Evolutionary conservation across 768 basidiomycete species (phyloP), one percentile per base, ranked within the genome.

Genomic region (Pisolithus microcarpus): DNA sequence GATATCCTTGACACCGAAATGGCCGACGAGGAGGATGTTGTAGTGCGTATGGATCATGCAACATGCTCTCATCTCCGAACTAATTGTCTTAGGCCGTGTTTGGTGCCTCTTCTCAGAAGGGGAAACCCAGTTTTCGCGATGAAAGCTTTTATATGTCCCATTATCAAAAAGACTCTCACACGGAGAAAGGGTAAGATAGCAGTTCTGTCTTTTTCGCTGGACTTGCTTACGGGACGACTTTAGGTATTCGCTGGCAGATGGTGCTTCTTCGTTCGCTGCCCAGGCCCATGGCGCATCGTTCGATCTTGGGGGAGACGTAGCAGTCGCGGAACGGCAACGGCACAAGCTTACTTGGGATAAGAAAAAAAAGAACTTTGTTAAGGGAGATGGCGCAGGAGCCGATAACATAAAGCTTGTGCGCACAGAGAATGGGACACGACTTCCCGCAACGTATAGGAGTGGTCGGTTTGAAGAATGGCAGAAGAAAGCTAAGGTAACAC

Each of bases 401-500:
- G 92, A 97, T 65, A 96, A 97, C 65, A 76, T 95, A 59, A 97
- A 96, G 69, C 76, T 98, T 57, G 86, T 99, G 59, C 82, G 80
- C 58, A 92, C 92, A 0, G 96, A 99, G 68, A 92, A 85, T 59
- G 96, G 96, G 4, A 82, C 85, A 15, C 82, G 86, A 44, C 75
- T 99, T 18, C 95, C 96, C 4, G 92, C 92, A 3, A 85, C 85
- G 9, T 99, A 92, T 70, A 84, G 88, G 48, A 91, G 87, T 58
- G 96, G 96, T 10, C 82, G 91, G 15, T 99, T 91, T 66, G 90
- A 95, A 50, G 92, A 95, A 65, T 99, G 96, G 96, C 88, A 86
- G 66, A 75, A 79, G 53, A 90, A 88, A 68, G 82, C 75, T 46
- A 82, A 79, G 37, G 70, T 81, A n/a, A 76, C 70, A 53, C 65